Percentiles rank a stretch among this genome's conserved stretches.
Evolutionary conservation across 2,329 filamentous ascomycete genomes (phyloP).

Genomic region (Tolypocladium tundrense): DNA sequence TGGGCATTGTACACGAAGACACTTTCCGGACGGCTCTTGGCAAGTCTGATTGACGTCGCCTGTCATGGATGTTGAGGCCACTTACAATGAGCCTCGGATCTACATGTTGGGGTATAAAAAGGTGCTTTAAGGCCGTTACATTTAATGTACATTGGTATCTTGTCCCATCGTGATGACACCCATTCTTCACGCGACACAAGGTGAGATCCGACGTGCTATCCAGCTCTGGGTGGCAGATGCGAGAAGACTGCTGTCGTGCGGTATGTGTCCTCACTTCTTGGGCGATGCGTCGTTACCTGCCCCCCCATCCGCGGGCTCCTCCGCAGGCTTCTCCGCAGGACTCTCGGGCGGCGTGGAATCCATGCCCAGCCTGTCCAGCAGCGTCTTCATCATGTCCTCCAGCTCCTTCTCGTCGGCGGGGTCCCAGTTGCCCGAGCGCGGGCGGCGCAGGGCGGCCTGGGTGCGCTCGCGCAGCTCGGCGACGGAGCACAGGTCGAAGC

Average conservation of each 20-base stretch:
- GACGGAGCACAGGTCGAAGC: conserved; percentile 62
- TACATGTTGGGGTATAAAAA: not conserved
- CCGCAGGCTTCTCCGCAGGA: not conserved
- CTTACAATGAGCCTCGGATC: not conserved
- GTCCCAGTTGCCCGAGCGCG: conserved; percentile 20
- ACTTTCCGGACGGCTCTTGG: not conserved
- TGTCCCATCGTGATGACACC: not conserved
- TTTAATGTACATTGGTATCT: not conserved
- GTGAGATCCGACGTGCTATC: not conserved
- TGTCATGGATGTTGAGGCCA: not conserved
- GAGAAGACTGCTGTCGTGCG: not conserved
- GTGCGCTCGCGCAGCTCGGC: conserved; percentile 51
- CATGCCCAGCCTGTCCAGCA: conserved; percentile 42
- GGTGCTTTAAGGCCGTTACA: not conserved
- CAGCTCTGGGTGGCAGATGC: not conserved
- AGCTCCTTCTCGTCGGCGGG: conserved; percentile 48
- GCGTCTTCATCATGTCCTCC: conserved; percentile 49
- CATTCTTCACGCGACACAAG: no score
- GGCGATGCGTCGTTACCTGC: not conserved
- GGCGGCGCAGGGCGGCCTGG: conserved; percentile 28
- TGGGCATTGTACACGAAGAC: not conserved
- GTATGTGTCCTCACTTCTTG: not conserved
- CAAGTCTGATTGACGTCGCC: not conserved
- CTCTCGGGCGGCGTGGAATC: conserved; percentile 3
- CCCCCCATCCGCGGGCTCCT: not conserved